These are phyloP conservation scores for Sungouiella thailandica DNA, from an alignment of 805 yeast species.

Conservation along the genomic window DNA sequence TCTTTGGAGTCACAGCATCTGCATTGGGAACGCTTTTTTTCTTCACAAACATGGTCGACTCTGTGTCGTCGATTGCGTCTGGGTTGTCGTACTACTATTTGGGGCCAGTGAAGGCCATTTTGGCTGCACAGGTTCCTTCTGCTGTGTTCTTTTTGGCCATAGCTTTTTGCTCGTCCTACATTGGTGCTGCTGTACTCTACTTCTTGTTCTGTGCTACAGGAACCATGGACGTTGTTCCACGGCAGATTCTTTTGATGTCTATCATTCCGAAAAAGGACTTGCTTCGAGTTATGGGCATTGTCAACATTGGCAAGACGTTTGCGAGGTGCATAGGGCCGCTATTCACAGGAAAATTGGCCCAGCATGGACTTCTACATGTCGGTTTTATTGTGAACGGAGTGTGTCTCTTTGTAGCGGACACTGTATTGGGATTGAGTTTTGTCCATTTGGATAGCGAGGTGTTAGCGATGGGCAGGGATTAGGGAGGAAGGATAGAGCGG, in stretches of 20 bases:
- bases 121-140: conserved; percentile 73
- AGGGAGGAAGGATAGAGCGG: no score
- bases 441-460: conserved; percentile 35
- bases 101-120: conserved; percentile 78
- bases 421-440: conserved; percentile 40
- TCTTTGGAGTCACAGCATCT: conserved; percentile 50
- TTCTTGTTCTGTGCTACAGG: conserved; percentile 45
- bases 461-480: conserved; percentile 5
- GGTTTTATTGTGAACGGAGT: conserved; percentile 53
- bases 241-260: conserved; percentile 73
- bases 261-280: conserved; percentile 60
- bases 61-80: conserved; percentile 72
- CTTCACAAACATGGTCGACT: conserved; percentile 54
- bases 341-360: conserved; percentile 72
- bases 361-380: conserved; percentile 37
- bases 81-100: conserved; percentile 58
- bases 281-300: conserved; percentile 77
- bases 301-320: conserved; percentile 79
- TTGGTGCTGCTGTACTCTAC: conserved; percentile 51
- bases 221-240: conserved; percentile 89
- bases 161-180: conserved; percentile 18
- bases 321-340: conserved; percentile 81
- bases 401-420: conserved; percentile 46
- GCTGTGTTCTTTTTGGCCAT: conserved; percentile 52
- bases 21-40: conserved; percentile 67